Conservation (phyloP, 169 alveolate species). For the Plasmodium coatneyi region DNA sequence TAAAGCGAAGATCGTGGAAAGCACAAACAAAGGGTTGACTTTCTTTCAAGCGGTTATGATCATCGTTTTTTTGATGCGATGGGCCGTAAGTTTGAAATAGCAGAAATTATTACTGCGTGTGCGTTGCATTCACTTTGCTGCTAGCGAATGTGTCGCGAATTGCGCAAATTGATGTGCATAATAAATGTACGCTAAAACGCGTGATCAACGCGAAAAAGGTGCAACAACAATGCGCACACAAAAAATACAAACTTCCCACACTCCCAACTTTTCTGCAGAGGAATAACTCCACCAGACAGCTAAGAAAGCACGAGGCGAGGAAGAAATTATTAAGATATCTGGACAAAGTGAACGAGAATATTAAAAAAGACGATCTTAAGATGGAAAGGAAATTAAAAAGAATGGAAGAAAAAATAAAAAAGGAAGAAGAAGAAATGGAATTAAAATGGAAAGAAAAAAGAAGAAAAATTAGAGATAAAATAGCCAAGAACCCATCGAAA, state of each 20-base stretch:
- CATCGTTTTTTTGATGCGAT: not conserved
- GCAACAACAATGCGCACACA: conserved; percentile 14
- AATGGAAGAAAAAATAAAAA: not conserved
- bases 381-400: not conserved
- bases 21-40: not conserved
- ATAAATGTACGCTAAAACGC: not conserved
- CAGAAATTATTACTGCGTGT: not conserved
- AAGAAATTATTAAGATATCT: not conserved
- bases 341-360: not conserved
- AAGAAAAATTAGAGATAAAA: not conserved
- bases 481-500: not conserved
- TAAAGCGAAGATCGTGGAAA: not conserved
- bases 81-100: not conserved
- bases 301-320: not conserved
- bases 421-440: not conserved
- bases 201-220: not conserved
- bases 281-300: not conserved
- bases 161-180: not conserved
- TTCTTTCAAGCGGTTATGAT: not conserved
- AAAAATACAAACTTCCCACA: conserved; percentile 1
- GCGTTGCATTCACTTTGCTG: not conserved
- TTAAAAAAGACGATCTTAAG: not conserved
- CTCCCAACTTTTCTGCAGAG: conserved; percentile 19
- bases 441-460: not conserved
- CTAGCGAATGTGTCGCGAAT: not conserved